Percentiles rank a stretch among this genome's conserved stretches.
Conservation (phyloP, 306 rosid species). For the Biancaea sappan region DNA sequence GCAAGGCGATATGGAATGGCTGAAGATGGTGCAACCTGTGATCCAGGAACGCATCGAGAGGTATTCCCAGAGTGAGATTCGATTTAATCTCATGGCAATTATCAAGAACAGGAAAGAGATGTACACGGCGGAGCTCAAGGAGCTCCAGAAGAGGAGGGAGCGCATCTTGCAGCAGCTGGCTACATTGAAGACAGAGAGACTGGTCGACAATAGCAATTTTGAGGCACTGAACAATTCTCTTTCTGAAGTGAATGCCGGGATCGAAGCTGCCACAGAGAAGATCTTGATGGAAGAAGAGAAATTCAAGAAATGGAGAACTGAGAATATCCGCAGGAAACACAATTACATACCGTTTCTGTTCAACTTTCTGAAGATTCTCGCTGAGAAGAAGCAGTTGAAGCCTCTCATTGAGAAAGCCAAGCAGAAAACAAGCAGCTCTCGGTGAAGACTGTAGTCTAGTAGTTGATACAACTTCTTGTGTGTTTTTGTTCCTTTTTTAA, state of each 20-base stretch:
- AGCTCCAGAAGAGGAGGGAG: conserved; percentile 96
- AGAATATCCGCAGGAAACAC: conserved; percentile 92
- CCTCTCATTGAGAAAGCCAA: conserved; percentile 94
- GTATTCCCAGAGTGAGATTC: conserved; percentile 86
- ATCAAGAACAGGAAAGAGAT: conserved; percentile 92
- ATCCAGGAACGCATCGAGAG: conserved; percentile 94
- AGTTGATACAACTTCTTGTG: conserved; percentile 22
- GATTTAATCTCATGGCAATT: conserved; percentile 90
- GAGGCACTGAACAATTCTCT: conserved; percentile 87
- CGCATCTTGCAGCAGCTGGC: conserved; percentile 90
- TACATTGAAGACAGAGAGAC: conserved; percentile 64
- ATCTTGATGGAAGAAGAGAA: conserved; percentile 95
- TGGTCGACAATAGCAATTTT: conserved; percentile 51
- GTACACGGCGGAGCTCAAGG: conserved; percentile 88
- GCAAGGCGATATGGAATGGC: conserved; percentile 90
- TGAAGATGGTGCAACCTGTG: conserved; percentile 85
- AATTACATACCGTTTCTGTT: conserved; percentile 86
- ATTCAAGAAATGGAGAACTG: conserved; percentile 90
- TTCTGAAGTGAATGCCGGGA: conserved; percentile 87
- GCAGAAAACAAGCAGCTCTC: conserved; percentile 71
- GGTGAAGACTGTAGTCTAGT: conserved; percentile 44
- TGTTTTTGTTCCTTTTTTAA: not conserved
- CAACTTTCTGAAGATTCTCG: conserved; percentile 92
- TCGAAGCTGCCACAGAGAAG: conserved; percentile 86
- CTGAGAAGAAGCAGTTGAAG: conserved; percentile 98